phyloP scores from a whole-genome alignment of 169 alveolate species.

The Cystoisospora suis region DNA sequence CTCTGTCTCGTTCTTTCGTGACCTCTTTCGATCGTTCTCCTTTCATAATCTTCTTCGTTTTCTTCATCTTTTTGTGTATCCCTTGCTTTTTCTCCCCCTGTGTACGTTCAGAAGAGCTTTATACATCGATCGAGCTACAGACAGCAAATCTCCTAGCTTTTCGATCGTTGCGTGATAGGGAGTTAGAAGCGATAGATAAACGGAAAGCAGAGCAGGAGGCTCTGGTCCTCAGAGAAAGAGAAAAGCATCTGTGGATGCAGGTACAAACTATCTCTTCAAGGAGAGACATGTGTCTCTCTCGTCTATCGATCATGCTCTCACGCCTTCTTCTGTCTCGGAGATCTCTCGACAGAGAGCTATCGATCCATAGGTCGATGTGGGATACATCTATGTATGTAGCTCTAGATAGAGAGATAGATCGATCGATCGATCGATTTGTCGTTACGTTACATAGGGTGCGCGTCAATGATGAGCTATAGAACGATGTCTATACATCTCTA shows the following conservation, averaged over 20 bases:
- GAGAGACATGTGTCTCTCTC: not conserved
- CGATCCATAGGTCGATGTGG: not conserved
- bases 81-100: not conserved
- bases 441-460: not conserved
- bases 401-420: not conserved
- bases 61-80: no score
- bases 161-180: conserved; percentile 1
- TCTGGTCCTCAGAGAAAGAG: not conserved
- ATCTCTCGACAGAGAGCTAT: not conserved
- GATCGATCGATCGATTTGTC: not conserved
- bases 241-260: conserved; percentile 36
- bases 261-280: not conserved
- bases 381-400: not conserved
- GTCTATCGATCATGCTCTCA: not conserved
- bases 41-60: no score
- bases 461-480: no score
- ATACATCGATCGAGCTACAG: not conserved
- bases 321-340: not conserved
- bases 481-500: no score
- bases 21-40: no score
- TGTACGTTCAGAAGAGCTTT: conserved; percentile 6
- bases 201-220: conserved; percentile 19
- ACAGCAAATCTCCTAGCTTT: not conserved
- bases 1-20: no score
- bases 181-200: not conserved